phyloP scores from a whole-genome alignment of 176 grass and related monocot genomes.

The Avena sativa region DNA sequence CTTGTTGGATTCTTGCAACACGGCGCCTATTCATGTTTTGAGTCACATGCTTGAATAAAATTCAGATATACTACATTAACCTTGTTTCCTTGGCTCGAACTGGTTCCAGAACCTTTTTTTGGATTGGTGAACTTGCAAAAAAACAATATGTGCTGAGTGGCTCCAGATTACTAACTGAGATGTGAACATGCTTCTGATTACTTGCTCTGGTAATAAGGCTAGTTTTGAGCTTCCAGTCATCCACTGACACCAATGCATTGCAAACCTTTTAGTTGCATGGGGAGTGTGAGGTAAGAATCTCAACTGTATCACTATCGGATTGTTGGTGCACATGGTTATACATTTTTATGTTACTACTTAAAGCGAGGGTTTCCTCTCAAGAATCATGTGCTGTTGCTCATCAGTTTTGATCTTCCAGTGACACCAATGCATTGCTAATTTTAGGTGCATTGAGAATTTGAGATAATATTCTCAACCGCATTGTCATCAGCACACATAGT shows the following conservation, averaged over 20 bases:
- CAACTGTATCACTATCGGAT: background rate
- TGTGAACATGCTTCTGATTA: background rate
- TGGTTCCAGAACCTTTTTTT: background rate
- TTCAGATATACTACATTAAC: background rate
- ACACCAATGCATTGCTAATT: no score
- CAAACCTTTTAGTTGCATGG: background rate
- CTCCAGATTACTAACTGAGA: background rate
- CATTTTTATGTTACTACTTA: background rate
- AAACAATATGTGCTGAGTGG: background rate
- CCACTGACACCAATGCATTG: background rate
- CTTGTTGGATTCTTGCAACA: slow-evolving; percentile 43
- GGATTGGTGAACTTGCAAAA: background rate
- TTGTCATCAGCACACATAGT: no score
- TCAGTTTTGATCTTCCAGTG: no score
- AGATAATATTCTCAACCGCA: no score
- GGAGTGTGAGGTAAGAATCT: background rate
- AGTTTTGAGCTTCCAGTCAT: no score
- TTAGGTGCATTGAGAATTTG: no score
- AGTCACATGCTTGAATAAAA: background rate
- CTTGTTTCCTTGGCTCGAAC: background rate
- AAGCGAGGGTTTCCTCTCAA: background rate
- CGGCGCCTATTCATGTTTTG: background rate
- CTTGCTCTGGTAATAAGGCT: no score
- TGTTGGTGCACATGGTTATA: background rate
- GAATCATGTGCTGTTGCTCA: background rate